Percentiles rank a stretch among this genome's conserved stretches.
phyloP scores from a whole-genome alignment of 768 basidiomycete species.

The Phlegmacium glaucopus region DNA sequence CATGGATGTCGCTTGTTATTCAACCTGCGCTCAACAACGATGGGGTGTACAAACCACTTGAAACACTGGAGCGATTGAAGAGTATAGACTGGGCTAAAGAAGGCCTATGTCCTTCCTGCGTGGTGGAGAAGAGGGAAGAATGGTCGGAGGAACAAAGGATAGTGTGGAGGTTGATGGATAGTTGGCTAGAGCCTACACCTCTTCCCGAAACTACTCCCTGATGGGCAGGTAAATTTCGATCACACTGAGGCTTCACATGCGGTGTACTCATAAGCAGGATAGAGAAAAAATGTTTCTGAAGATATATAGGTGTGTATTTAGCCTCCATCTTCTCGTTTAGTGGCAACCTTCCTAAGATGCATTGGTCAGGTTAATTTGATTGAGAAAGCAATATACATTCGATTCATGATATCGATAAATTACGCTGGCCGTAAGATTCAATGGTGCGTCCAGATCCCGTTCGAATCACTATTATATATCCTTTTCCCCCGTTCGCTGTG shows the following conservation, averaged over 20 bases:
- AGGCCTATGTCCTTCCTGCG: constrained; percentile 60
- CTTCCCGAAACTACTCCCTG: background rate
- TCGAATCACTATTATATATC: too few relatives aligned
- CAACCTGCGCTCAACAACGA: constrained; percentile 58
- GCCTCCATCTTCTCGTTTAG: too few relatives aligned
- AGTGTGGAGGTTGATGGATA: constrained; percentile 60
- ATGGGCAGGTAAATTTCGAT: background rate
- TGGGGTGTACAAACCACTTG: constrained; percentile 68
- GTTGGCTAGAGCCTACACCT: constrained; percentile 42
- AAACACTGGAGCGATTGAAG: constrained; percentile 63
- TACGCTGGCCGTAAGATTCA: too few relatives aligned
- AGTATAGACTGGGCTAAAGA: constrained; percentile 52
- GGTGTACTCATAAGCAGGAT: background rate
- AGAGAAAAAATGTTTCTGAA: background rate
- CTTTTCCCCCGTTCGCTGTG: too few relatives aligned
- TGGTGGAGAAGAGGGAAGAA: constrained; percentile 55
- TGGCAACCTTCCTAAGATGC: background rate
- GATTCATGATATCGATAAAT: too few relatives aligned
- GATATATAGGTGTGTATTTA: background rate
- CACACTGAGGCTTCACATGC: background rate
- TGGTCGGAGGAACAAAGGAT: constrained; percentile 59
- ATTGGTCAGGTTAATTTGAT: too few relatives aligned
- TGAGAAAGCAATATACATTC: background rate
- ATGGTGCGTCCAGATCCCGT: too few relatives aligned
- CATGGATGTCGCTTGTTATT: constrained; percentile 71